Base-by-base conservation (phyloP, 2,329 filamentous ascomycete species). In the Pseudocercospora fuligena region DNA sequence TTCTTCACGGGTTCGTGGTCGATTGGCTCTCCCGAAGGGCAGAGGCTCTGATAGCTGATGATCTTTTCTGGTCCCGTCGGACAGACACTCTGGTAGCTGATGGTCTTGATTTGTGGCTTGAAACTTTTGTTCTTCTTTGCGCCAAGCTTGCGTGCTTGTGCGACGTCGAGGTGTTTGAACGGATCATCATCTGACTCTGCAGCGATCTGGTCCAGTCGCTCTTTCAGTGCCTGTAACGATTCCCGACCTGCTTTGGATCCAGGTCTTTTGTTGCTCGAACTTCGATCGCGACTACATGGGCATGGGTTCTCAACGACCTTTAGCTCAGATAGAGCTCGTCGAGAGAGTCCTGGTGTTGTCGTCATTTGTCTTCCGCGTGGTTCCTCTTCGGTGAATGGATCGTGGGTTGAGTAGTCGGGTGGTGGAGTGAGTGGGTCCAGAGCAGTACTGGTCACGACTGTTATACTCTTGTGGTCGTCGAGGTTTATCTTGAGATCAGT, bases 401-500 rank as follows among this genome's bases (percentile, higher is more conserved):
- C 33, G 53, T 58, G 23, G n/a, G 31, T 58, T 4, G 56, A 21
- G 33, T 40, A 43, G 56, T 58, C 56, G 19, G 51, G 51, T 16
- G 51, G 51, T 9, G 56, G 56, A 12, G 53, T 57, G 25, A 33
- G 23, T 12, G 33, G 16, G 29, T 58, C 56, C 56, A 58, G 29
- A 25, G 56, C 31, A 40, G 56, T 43, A 43, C 40, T 43, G 31
- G 56, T 43, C 16, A 43, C 31, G 16, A 58, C 31, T 7, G 31
- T 40, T 5, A 58, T 58, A n/a, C 56, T 58, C 23, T 58, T 36
- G 31, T 58, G 56, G 56, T 40, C 33, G 29, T 58, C 56, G n/a
- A 36, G 33, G 51, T 29, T 58, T 2, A 31, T 2, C 7, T 57
- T 47, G 16, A 58, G 11, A n/a, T 59, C 19, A 21, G 40, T 25